phyloP scores from a whole-genome alignment of 805 yeast species.

The Candida hungchunana region DNA sequence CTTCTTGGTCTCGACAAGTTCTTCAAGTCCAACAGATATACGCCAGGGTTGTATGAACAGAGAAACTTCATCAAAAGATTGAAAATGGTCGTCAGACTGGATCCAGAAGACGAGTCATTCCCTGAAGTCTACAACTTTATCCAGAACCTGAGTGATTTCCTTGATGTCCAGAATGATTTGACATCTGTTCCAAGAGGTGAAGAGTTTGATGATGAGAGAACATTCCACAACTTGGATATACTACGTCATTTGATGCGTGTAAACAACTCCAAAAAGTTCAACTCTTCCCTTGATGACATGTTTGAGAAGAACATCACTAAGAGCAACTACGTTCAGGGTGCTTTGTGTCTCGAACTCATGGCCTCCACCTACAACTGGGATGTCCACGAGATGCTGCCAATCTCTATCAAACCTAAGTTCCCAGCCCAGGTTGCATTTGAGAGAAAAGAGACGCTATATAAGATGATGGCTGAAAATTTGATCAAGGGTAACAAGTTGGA shows the following conservation, averaged over 20 bases:
- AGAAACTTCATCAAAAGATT: slow-evolving; percentile 46
- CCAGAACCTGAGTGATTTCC: slow-evolving; percentile 53
- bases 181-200: slow-evolving; percentile 73
- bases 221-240: slow-evolving; percentile 72
- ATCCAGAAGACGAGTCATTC: slow-evolving; percentile 62
- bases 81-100: slow-evolving; percentile 46
- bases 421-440: slow-evolving; percentile 81
- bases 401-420: slow-evolving; percentile 60
- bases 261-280: slow-evolving; percentile 73
- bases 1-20: slow-evolving; percentile 60
- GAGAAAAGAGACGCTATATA: slow-evolving; percentile 69
- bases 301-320: slow-evolving; percentile 58
- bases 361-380: slow-evolving; percentile 78
- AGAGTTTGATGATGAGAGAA: slow-evolving; percentile 84
- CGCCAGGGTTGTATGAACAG: slow-evolving; percentile 55
- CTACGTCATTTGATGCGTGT: slow-evolving; percentile 74
- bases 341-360: slow-evolving; percentile 69
- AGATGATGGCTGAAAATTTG: slow-evolving; percentile 66
- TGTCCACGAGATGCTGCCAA: slow-evolving; percentile 49
- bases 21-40: slow-evolving; percentile 52
- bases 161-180: slow-evolving; percentile 61
- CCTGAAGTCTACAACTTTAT: slow-evolving; percentile 45
- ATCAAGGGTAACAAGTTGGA: slow-evolving; percentile 70
- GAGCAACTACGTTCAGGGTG: slow-evolving; percentile 74
- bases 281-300: slow-evolving; percentile 73